Conservation (phyloP, 345 rosid genomes). For the Kandelia obovata region DNA sequence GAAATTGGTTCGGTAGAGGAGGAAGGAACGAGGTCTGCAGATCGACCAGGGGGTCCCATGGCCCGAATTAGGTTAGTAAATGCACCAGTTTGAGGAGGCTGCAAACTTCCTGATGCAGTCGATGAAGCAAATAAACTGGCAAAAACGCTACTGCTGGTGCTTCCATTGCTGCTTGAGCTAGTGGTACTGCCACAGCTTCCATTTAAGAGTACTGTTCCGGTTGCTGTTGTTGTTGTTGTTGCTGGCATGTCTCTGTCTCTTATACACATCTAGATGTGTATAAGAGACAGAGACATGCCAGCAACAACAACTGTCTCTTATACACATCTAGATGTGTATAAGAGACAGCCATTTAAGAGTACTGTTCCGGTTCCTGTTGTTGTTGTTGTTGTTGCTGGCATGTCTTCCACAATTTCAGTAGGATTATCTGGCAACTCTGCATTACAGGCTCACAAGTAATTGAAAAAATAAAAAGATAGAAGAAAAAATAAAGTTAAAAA, state of each 20-base stretch:
- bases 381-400: constrained; percentile 10
- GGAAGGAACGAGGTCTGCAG: constrained; percentile 44
- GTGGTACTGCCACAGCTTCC: constrained; percentile 49
- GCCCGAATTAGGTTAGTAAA: constrained; percentile 47
- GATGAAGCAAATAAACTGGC: constrained; percentile 78
- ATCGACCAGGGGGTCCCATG: constrained; percentile 32
- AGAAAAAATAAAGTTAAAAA: constrained; percentile 3
- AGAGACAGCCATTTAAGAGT: constrained; percentile 40
- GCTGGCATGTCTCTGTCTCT: constrained; percentile 39
- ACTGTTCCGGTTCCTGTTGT: constrained; percentile 1
- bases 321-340: too few species aligned
- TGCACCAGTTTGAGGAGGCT: constrained; percentile 45
- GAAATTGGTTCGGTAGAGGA: constrained; percentile 60
- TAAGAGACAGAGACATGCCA: too few species aligned
- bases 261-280: too few species aligned
- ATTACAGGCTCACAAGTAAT: neutral
- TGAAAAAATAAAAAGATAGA: constrained; percentile 3
- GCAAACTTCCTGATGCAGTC: constrained; percentile 51
- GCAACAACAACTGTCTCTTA: too few species aligned
- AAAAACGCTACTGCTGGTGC: constrained; percentile 46
- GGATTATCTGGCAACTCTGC: constrained; percentile 53
- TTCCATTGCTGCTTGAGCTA: constrained; percentile 49
- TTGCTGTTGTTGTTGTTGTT: constrained; percentile 1
- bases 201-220: constrained; percentile 20
- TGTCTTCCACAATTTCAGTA: constrained; percentile 42